Conservation (phyloP, 345 rosid species). For the Tarenaya hassleriana region DNA sequence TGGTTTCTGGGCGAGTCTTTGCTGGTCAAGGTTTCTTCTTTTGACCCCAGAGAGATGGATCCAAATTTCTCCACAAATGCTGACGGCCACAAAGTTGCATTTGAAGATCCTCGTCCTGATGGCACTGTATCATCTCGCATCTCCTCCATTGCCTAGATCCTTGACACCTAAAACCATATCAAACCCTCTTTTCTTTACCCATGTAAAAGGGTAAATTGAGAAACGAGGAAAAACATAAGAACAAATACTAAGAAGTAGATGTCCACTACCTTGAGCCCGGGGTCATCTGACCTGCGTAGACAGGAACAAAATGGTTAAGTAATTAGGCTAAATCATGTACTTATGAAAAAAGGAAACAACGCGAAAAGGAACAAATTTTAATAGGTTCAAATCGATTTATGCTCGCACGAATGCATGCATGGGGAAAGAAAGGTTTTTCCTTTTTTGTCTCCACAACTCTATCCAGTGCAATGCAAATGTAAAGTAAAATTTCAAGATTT, state of each 20-base stretch:
- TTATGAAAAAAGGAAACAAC: slow-evolving; percentile 2
- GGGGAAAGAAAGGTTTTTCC: slow-evolving; percentile 6
- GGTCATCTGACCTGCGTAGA: slow-evolving; percentile 46
- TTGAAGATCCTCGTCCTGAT: slow-evolving; percentile 61
- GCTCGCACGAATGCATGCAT: neutral
- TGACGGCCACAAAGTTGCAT: slow-evolving; percentile 80
- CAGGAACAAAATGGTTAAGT: slow-evolving; percentile 18
- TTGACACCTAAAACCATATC: slow-evolving; percentile 62
- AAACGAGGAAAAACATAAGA: slow-evolving; percentile 25
- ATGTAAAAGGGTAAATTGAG: slow-evolving; percentile 33
- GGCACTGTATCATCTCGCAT: slow-evolving; percentile 61
- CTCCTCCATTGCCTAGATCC: slow-evolving; percentile 69
- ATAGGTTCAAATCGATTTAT: neutral
- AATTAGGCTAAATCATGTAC: neutral
- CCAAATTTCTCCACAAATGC: slow-evolving; percentile 71
- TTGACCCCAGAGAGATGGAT: slow-evolving; percentile 65
- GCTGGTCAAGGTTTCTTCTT: slow-evolving; percentile 50
- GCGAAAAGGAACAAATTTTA: neutral
- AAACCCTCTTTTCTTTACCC: slow-evolving; percentile 51
- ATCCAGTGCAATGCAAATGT: slow-evolving; percentile 7
- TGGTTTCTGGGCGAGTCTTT: slow-evolving; percentile 55
- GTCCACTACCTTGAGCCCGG: slow-evolving; percentile 38
- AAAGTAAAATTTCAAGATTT: neutral
- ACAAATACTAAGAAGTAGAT: slow-evolving; percentile 28
- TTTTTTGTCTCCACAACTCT: neutral